phyloP scores from a whole-genome alignment of 495 filamentous ascomycete genomes.

The Thermothielavioides terrestris region DNA sequence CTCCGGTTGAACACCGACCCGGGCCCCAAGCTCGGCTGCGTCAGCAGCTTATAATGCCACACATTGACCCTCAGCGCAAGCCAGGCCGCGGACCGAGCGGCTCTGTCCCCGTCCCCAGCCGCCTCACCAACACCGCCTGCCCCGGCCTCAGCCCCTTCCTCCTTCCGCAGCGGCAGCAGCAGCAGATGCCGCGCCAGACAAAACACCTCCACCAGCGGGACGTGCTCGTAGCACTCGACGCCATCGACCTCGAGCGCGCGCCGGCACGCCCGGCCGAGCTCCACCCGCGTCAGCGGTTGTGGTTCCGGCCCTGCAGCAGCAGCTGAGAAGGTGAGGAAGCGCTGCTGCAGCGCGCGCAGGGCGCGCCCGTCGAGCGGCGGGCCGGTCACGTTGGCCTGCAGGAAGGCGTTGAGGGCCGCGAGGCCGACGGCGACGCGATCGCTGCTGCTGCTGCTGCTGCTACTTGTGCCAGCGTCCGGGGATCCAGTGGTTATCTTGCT shows the following conservation, averaged over 20 bases:
- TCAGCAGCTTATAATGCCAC: constrained; percentile 80
- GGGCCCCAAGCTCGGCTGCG: constrained; percentile 57
- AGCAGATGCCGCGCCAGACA: constrained; percentile 60
- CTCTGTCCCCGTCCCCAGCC: background rate
- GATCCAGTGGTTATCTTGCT: no score
- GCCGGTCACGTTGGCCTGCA: constrained; percentile 88
- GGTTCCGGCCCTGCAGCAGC: background rate
- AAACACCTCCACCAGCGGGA: constrained; percentile 74
- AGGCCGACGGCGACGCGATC: constrained; percentile 44
- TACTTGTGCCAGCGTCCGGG: no score
- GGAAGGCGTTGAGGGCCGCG: constrained; percentile 70
- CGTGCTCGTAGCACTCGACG: constrained; percentile 74
- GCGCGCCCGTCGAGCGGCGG: constrained; percentile 52
- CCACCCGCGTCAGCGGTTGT: background rate
- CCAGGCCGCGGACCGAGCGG: constrained; percentile 34
- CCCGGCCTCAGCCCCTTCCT: no score
- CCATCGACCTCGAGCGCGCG: constrained; percentile 69
- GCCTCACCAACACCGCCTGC: constrained; percentile 1
- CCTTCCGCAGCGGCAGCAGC: no score
- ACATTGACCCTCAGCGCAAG: constrained; percentile 63
- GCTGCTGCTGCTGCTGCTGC: background rate
- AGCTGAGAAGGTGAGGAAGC: constrained; percentile 13
- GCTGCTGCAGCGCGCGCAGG: constrained; percentile 15
- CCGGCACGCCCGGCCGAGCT: constrained; percentile 38
- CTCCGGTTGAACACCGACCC: constrained; percentile 35